A percentile compares a stretch with the other conserved stretches of the same genome.
Conservation (phyloP, 495 filamentous ascomycete species). For the Neurospora sp. region DNA sequence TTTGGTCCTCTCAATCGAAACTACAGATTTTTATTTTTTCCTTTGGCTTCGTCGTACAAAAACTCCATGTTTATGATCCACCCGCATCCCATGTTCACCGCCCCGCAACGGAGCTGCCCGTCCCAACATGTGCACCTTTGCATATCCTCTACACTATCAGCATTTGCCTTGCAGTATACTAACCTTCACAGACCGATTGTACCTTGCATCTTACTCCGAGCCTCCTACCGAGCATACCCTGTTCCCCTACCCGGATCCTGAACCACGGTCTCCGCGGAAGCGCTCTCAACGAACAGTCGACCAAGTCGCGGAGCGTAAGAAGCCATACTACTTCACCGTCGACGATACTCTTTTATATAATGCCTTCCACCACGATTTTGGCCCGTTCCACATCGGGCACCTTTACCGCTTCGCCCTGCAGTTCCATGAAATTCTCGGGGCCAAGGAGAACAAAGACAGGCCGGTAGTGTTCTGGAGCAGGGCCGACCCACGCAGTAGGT, state of each 20-base stretch:
- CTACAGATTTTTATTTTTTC: background rate
- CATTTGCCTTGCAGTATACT: constrained; percentile 20
- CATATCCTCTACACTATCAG: constrained; percentile 1
- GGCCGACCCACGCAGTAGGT: constrained; percentile 77
- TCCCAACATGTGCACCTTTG: background rate
- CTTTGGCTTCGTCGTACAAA: background rate
- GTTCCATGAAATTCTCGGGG: constrained; percentile 89
- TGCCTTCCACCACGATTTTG: constrained; percentile 97
- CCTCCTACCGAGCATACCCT: constrained; percentile 67
- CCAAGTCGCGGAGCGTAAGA: constrained; percentile 34
- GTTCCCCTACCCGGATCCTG: constrained; percentile 68
- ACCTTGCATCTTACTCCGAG: constrained; percentile 84
- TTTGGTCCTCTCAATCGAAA: background rate
- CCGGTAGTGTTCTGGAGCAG: constrained; percentile 92
- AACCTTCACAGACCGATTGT: constrained; percentile 69
- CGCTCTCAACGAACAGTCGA: constrained; percentile 57
- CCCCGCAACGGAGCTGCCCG: background rate
- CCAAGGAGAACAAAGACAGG: constrained; percentile 65
- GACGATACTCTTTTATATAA: constrained; percentile 93
- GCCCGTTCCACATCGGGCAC: constrained; percentile 93
- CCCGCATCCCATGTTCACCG: background rate
- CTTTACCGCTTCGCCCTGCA: constrained; percentile 90
- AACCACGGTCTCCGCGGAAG: constrained; percentile 55
- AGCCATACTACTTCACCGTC: constrained; percentile 90
- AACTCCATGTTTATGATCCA: background rate